Evolutionary conservation across 495 filamentous ascomycete species (phyloP), one percentile per base, ranked within the genome.

Genomic region (Talaromyces trachyspermus): DNA sequence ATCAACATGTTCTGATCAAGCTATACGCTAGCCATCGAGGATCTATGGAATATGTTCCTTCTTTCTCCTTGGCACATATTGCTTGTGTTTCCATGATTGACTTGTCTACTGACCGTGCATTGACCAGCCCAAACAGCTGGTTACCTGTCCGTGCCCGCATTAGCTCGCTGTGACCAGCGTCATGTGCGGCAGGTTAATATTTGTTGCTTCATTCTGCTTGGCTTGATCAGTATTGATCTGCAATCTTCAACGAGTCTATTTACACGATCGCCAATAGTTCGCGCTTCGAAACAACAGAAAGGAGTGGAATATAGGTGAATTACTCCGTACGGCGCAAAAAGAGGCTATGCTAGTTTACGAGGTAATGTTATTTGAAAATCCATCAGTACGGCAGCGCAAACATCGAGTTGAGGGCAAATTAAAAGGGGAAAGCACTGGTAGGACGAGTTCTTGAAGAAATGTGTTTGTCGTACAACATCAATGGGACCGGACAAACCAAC

Each of bases 241-340:
- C 24, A 27, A 42, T 27, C 39, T 26, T 19, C 24, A 27, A n/a
- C 39, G n/a, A 42, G 24, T 26, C 39, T 42, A 42, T 42, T 42
- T 42, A 12, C 23, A 15, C 10, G 39, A 15, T 42, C 39, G 12
- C 14, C 39, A 42, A 42, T 27, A 42, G 22, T 41, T 41, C 38
- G n/a, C 39, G 22, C 14, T 22, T 38, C 9, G 22, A 38, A 20
- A 11, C 12, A 11, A 38, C 35, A 8, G 9, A 19, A 19, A 19
- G 18, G 11, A n/a, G 8, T 19, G 17, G 9, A 5, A 12, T 11
- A 12, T 4, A 19, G 9, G 18, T 8, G 18, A 38, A 38, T 11
- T 38, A 20, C 35, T 36, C 18, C 18, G 14, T 11, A 4, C 17
- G 22, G 35, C 0, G 15, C 3, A 20, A 20, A 19, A 20, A 38